phyloP scores from a whole-genome alignment of 2,329 filamentous ascomycete genomes.

The Ophiostoma ips region DNA sequence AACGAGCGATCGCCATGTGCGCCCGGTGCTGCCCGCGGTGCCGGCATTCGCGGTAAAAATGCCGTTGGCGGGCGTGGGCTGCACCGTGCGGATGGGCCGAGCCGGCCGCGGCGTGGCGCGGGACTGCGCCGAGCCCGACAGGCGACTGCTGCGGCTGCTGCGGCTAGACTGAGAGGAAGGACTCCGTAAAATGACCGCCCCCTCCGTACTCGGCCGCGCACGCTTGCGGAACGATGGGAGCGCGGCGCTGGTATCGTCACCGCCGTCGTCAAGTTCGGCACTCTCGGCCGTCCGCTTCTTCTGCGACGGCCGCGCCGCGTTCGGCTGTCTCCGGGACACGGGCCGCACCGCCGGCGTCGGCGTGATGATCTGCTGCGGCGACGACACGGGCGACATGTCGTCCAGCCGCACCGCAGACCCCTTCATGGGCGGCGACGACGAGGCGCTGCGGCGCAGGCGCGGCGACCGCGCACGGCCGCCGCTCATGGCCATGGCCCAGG shows the following conservation, averaged over 20 bases:
- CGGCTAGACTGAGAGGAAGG: no score
- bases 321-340: no score
- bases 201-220: no score
- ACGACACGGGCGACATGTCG: not conserved
- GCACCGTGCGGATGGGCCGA: not conserved
- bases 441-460: not conserved
- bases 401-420: no score
- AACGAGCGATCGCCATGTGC: constrained; percentile 8
- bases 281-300: not conserved
- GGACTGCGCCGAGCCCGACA: no score
- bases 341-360: not conserved
- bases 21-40: not conserved
- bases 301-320: no score
- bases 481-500: not conserved
- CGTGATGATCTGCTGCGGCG: constrained; percentile 14
- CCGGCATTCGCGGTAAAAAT: not conserved
- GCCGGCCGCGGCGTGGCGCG: not conserved
- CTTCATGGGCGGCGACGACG: not conserved
- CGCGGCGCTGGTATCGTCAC: not conserved
- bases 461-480: not conserved
- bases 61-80: not conserved
- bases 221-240: not conserved
- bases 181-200: no score
- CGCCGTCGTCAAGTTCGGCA: not conserved
- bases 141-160: no score